phyloP scores from a whole-genome alignment of 495 filamentous ascomycete species.

The Penicillium fimorum region DNA sequence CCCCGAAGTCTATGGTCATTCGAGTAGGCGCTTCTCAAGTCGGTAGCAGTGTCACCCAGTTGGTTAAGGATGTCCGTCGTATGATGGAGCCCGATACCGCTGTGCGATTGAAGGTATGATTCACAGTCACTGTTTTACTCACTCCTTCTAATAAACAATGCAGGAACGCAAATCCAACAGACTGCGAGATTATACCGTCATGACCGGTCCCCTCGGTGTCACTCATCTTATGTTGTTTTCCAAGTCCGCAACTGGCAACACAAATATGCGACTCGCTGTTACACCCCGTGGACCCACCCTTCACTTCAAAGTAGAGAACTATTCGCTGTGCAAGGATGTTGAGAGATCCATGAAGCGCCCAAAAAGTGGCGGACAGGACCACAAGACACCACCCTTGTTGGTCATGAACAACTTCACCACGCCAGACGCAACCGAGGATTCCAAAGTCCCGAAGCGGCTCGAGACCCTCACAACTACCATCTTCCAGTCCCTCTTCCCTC shows the following conservation, averaged over 20 bases:
- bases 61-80: constrained; percentile 84
- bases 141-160: constrained; percentile 10
- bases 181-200: constrained; percentile 87
- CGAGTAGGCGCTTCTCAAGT: constrained; percentile 93
- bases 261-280: constrained; percentile 84
- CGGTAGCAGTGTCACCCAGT: constrained; percentile 83
- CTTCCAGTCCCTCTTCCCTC: constrained; percentile 95
- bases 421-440: constrained; percentile 52
- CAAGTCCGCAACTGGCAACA: constrained; percentile 82
- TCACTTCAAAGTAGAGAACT: constrained; percentile 93
- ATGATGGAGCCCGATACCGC: constrained; percentile 98
- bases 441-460: constrained; percentile 77
- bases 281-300: constrained; percentile 90
- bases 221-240: constrained; percentile 95
- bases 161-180: constrained; percentile 88
- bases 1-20: constrained; percentile 97
- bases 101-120: constrained; percentile 63
- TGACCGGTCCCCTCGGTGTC: constrained; percentile 93
- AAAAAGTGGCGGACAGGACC: constrained; percentile 76
- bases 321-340: constrained; percentile 90
- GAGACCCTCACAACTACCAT: constrained; percentile 90
- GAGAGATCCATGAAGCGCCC: constrained; percentile 78
- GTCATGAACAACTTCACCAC: constrained; percentile 98
- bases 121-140: neutral
- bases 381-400: constrained; percentile 75